Conservation (phyloP, 805 yeast genomes). For the Saturnispora mendoncae region DNA sequence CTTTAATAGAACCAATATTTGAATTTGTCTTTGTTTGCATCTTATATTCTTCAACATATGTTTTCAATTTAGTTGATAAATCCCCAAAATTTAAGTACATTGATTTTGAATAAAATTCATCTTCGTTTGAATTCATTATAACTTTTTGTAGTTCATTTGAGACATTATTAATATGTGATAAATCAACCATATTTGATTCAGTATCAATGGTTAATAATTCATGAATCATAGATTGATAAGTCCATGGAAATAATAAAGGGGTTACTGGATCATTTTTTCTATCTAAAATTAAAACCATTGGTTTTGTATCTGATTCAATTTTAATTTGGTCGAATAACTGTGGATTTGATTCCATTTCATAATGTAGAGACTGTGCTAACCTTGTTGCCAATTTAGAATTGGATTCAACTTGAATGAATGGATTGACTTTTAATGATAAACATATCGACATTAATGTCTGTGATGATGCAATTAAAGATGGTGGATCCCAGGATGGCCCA, state of each 20-base stretch:
- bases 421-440: constrained; percentile 67
- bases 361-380: constrained; percentile 58
- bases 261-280: constrained; percentile 88
- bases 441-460: constrained; percentile 46
- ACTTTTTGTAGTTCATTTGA: constrained; percentile 53
- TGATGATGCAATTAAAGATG: constrained; percentile 34
- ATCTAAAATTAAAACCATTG: constrained; percentile 68
- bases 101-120: constrained; percentile 66
- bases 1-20: constrained; percentile 70
- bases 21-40: constrained; percentile 65
- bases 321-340: constrained; percentile 63
- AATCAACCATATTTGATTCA: constrained; percentile 54
- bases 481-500: constrained; percentile 37
- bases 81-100: constrained; percentile 94
- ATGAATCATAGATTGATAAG: constrained; percentile 95
- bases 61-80: constrained; percentile 78
- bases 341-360: constrained; percentile 45
- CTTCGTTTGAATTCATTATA: constrained; percentile 61
- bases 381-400: constrained; percentile 57
- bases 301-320: constrained; percentile 47
- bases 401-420: constrained; percentile 69
- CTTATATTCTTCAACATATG: constrained; percentile 76
- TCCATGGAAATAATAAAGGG: constrained; percentile 92
- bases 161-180: constrained; percentile 47
- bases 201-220: constrained; percentile 78